Evolutionary conservation across 805 yeast species (phyloP).

Genomic region (Ogataea methylovora): DNA sequence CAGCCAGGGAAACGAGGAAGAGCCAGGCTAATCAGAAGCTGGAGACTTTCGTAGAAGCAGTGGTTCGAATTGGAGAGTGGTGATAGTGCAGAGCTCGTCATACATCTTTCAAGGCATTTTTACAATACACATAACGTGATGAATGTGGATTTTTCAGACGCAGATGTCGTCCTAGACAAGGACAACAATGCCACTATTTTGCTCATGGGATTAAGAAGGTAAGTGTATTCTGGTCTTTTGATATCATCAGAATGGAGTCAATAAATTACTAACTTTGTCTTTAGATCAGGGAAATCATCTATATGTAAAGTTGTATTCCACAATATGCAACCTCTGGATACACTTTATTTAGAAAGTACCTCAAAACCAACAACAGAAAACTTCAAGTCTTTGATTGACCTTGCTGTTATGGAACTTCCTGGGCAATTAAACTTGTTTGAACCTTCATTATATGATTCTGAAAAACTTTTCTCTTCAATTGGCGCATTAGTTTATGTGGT

Average conservation of each 20-base stretch:
- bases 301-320: slow-evolving; percentile 94
- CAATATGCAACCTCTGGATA: slow-evolving; percentile 92
- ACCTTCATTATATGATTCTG: slow-evolving; percentile 68
- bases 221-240: slow-evolving; percentile 14
- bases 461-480: slow-evolving; percentile 66
- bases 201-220: slow-evolving; percentile 78
- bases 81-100: no score
- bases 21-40: no score
- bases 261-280: slow-evolving; percentile 3
- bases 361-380: slow-evolving; percentile 82
- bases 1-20: no score
- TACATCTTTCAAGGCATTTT: no score
- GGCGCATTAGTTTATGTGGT: slow-evolving; percentile 93
- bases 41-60: no score
- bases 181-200: slow-evolving; percentile 75
- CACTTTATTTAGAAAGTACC: slow-evolving; percentile 84
- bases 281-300: slow-evolving; percentile 87
- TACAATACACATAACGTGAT: no score
- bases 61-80: no score
- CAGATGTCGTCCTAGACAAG: slow-evolving; percentile 22
- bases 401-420: slow-evolving; percentile 89
- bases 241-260: neutral
- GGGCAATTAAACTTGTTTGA: slow-evolving; percentile 90
- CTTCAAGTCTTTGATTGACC: slow-evolving; percentile 75
- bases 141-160: slow-evolving; percentile 10